Base-by-base conservation (phyloP, 495 filamentous ascomycete genomes). In the Penicillium alfredii region DNA sequence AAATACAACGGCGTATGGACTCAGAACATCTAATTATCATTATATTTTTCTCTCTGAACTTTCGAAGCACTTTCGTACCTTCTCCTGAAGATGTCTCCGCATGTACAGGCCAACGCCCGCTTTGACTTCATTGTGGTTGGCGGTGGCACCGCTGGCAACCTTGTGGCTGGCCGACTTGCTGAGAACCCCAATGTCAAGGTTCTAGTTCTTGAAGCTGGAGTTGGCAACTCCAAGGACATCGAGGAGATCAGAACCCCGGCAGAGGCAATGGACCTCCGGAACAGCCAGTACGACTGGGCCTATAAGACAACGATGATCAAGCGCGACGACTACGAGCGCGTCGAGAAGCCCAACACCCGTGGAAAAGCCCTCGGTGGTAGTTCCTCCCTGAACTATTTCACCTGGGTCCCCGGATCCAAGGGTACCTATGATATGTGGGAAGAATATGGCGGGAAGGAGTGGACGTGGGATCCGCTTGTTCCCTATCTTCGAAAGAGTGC, bases 241-340 rank as follows among this genome's bases (percentile, higher is more conserved):
- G 19, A 36, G 8, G 42, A 52, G 4, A 62, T 68, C 31, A 57
- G 44, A n/a, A 66, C 64, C 9, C 64, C 61, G 12, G 49, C 58
- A 5, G 21, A 35, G 1, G 64, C 61, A 8, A 57, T 66, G 10
- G 45, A 56, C 3, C 38, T 57, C 4, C 51, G 56, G 2, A 48
- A 45, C 12, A 55, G 52, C 17, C 25, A 56, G 28, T 47, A 63
- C 38, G 73, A 78, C 53, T 78, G 72, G 73, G 60, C 23, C 2
- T 78, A 73, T 50, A 73, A 77, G 58, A 66, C 70, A 0, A 73
- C 69, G 13, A 64, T 78, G 54, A 68, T 78, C 47, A 57, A 73
- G 22, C 56, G 68, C 4, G 58, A 59, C 7, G 71, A 75, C 32
- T 78, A 76, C 51, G 61, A 59, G 10, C 72, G 74, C n/a, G 52